Conservation (phyloP, 2,329 filamentous ascomycete genomes). For the Purpureocillium takamizusanense region DNA sequence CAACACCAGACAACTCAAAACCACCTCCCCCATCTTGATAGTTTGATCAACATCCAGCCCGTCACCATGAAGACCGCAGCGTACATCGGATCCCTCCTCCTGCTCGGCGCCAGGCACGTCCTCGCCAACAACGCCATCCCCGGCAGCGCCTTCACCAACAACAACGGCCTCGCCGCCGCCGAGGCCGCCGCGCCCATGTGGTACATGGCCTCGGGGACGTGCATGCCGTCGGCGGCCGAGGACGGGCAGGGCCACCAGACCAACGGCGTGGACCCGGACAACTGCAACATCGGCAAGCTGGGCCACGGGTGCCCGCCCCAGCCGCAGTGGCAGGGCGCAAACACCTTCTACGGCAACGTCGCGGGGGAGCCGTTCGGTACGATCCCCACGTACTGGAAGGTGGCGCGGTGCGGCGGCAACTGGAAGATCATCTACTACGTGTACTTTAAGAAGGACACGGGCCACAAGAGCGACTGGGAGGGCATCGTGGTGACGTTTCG, state of each 20-base stretch:
- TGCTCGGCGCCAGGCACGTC: conserved; percentile 3
- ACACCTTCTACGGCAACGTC: conserved; percentile 11
- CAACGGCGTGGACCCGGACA: conserved; percentile 8
- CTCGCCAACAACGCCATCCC: conserved; percentile 8
- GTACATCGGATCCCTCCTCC: conserved; percentile 1
- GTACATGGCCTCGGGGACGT: conserved; percentile 10
- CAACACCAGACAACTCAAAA: too few species aligned
- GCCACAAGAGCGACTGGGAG: conserved; percentile 15
- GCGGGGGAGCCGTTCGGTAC: conserved; percentile 7
- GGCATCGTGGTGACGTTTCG: conserved; percentile 12
- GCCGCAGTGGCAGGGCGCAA: conserved; percentile 8
- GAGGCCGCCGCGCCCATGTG: conserved; percentile 9
- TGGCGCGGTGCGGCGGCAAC: conserved; percentile 8
- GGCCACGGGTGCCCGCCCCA: conserved; percentile 6
- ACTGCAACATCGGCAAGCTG: conserved; percentile 9
- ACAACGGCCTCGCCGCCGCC: conserved; percentile 8
- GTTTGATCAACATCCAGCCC: too few species aligned
- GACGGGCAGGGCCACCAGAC: conserved; percentile 9
- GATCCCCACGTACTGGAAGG: conserved; percentile 10
- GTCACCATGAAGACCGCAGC: too few species aligned
- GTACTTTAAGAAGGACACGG: conserved; percentile 15
- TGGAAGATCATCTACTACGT: conserved; percentile 14
- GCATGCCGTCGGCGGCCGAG: conserved; percentile 11
- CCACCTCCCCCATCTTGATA: too few species aligned
- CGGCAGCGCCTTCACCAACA: conserved; percentile 4